phyloP scores from a whole-genome alignment of 257 asterid species.

The Pogostemon cablin region DNA sequence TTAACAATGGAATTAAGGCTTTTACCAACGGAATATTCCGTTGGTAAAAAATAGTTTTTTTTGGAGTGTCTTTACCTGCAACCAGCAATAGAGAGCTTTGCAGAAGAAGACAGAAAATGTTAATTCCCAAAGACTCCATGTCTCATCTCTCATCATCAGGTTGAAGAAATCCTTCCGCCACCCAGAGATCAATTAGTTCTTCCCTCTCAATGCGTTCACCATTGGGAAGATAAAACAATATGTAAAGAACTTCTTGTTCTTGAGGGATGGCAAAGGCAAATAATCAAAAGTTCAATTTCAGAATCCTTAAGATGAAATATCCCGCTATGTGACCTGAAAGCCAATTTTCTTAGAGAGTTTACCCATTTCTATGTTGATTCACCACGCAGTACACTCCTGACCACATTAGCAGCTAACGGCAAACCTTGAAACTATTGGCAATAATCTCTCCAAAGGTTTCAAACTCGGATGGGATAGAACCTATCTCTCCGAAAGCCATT shows the following conservation, averaged over 20 bases:
- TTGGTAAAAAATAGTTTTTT: too few species aligned
- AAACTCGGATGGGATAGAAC: neutral
- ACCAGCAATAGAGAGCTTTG: neutral
- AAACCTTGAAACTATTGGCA: constrained; percentile 39
- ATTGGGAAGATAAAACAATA: too few species aligned
- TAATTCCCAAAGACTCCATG: neutral
- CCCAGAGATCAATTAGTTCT: constrained; percentile 12
- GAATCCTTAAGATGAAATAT: neutral
- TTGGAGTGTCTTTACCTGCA: neutral
- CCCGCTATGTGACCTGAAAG: neutral
- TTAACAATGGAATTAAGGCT: too few species aligned
- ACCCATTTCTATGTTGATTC: constrained; percentile 29
- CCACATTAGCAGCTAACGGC: constrained; percentile 40
- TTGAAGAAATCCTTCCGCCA: neutral
- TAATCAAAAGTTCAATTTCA: constrained; percentile 33
- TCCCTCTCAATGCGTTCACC: neutral
- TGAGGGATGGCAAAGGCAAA: neutral
- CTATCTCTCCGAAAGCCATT: constrained; percentile 1
- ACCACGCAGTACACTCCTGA: constrained; percentile 34
- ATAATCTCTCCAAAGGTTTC: constrained; percentile 25
- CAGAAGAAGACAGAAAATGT: neutral
- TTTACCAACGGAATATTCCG: too few species aligned
- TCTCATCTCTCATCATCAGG: neutral
- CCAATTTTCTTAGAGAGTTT: neutral
- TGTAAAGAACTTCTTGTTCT: too few species aligned